Percentiles rank a stretch among this genome's conserved stretches.
Evolutionary conservation across 106 monocot species (phyloP).

Genomic region (Allium cepa): DNA sequence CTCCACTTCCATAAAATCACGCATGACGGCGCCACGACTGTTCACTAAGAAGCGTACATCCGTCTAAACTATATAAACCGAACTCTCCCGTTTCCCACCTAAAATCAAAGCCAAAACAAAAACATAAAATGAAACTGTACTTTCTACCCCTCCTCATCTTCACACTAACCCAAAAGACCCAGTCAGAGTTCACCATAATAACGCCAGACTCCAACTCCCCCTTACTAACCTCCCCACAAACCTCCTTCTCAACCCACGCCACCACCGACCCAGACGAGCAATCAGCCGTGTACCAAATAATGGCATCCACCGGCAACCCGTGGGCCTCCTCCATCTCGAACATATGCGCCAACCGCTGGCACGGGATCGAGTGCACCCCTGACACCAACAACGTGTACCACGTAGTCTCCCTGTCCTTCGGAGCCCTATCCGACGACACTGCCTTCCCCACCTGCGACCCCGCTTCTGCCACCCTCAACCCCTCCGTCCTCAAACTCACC

Average conservation of each 20-base stretch:
- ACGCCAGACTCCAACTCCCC: slow-evolving; percentile 42
- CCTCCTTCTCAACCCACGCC: slow-evolving; percentile 42
- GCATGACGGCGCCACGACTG: neutral
- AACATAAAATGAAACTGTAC: neutral
- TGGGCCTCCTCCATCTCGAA: slow-evolving; percentile 76
- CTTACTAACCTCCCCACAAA: slow-evolving; percentile 49
- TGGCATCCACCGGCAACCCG: slow-evolving; percentile 73
- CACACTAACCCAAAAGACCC: neutral
- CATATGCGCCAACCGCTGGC: slow-evolving; percentile 86
- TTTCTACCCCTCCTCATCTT: neutral
- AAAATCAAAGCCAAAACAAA: no score
- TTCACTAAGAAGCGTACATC: neutral
- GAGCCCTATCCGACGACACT: slow-evolving; percentile 82
- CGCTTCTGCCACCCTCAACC: slow-evolving; percentile 28
- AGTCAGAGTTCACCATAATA: slow-evolving; percentile 47
- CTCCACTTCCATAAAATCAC: neutral
- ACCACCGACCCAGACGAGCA: slow-evolving; percentile 76
- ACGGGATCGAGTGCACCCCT: slow-evolving; percentile 91
- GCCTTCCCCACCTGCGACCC: slow-evolving; percentile 83
- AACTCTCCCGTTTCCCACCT: neutral
- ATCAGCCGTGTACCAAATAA: slow-evolving; percentile 71
- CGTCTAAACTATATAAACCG: neutral
- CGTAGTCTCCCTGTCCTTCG: slow-evolving; percentile 89
- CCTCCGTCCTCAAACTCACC: slow-evolving; percentile 49
- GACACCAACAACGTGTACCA: slow-evolving; percentile 64